Conservation (phyloP, 2,329 filamentous ascomycete species). For the Aureobasidium musti region DNA sequence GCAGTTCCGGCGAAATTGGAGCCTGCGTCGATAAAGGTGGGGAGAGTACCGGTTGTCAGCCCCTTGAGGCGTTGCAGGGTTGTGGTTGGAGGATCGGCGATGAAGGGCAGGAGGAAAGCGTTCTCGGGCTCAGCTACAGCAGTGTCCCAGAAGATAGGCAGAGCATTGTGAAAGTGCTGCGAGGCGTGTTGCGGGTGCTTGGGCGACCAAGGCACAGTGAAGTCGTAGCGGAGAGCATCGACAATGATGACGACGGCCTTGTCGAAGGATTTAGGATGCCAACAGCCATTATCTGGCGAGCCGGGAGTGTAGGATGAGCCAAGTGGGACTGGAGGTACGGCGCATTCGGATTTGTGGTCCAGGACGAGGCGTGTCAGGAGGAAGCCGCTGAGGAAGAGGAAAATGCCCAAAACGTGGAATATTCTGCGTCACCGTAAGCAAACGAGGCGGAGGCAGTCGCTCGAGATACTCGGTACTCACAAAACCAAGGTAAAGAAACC, state of each 20-base stretch:
- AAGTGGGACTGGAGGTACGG: constrained; percentile 65
- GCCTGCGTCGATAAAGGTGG: constrained; percentile 90
- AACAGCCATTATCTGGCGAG: constrained; percentile 69
- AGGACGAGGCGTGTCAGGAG: constrained; percentile 82
- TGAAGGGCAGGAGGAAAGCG: constrained; percentile 90
- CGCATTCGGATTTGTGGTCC: constrained; percentile 76
- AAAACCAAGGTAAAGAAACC: constrained; percentile 71
- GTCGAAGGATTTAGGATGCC: constrained; percentile 92
- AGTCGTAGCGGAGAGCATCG: constrained; percentile 94
- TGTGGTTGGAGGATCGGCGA: constrained; percentile 92
- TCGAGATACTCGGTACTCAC: constrained; percentile 38
- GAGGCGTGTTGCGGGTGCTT: constrained; percentile 50
- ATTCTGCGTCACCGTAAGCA: constrained; percentile 46
- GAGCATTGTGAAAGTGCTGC: constrained; percentile 79
- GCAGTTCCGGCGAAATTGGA: constrained; percentile 94
- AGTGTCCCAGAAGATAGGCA: constrained; percentile 84
- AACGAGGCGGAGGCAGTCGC: background rate
- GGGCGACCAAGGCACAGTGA: constrained; percentile 73
- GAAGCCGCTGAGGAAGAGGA: constrained; percentile 93
- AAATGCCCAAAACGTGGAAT: constrained; percentile 78
- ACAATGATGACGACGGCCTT: constrained; percentile 89
- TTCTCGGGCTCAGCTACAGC: constrained; percentile 72
- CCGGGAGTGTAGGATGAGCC: constrained; percentile 42
- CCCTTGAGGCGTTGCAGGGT: constrained; percentile 92
- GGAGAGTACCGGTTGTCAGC: constrained; percentile 89